A percentile compares a stretch with the other conserved stretches of the same genome.
phyloP scores from a whole-genome alignment of 495 filamentous ascomycete species.

The Massariosphaeria phaeospora region DNA sequence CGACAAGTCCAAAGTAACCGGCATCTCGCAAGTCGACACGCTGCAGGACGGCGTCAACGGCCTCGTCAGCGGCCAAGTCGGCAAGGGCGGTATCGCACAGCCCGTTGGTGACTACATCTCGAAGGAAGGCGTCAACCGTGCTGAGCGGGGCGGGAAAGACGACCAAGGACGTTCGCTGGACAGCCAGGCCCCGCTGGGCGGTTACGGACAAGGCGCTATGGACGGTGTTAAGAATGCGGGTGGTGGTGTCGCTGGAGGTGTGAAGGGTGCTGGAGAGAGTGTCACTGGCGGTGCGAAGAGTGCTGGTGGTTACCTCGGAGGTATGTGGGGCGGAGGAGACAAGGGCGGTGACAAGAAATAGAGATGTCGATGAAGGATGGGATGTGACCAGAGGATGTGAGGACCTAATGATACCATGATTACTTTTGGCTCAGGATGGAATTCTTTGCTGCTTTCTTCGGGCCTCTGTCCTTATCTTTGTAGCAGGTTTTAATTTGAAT shows the following conservation, averaged over 20 bases:
- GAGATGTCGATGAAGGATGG: neutral
- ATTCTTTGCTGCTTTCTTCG: too few species aligned
- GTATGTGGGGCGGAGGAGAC: constrained; percentile 32
- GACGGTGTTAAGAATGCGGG: constrained; percentile 28
- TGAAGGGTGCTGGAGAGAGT: constrained; percentile 27
- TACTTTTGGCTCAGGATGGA: too few species aligned
- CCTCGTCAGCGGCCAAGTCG: constrained; percentile 55
- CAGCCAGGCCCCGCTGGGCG: constrained; percentile 19
- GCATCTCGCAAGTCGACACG: constrained; percentile 55
- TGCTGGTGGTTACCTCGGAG: constrained; percentile 39
- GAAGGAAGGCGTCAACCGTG: constrained; percentile 60
- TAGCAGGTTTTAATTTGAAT: too few species aligned
- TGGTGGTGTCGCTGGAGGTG: constrained; percentile 20
- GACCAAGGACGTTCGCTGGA: constrained; percentile 44
- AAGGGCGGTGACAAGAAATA: constrained; percentile 29
- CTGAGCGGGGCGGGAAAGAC: constrained; percentile 59
- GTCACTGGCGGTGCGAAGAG: constrained; percentile 34
- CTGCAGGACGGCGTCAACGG: constrained; percentile 60
- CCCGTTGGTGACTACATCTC: constrained; percentile 57
- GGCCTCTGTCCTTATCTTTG: too few species aligned
- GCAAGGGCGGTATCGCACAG: constrained; percentile 57
- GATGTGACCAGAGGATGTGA: neutral
- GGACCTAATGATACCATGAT: constrained; percentile 4
- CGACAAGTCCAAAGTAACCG: constrained; percentile 61
- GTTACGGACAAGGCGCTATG: constrained; percentile 26